These are phyloP conservation scores for Microcera coccophila DNA, from an alignment of 2,329 filamentous ascomycete genomes.

Conservation along the genomic window DNA sequence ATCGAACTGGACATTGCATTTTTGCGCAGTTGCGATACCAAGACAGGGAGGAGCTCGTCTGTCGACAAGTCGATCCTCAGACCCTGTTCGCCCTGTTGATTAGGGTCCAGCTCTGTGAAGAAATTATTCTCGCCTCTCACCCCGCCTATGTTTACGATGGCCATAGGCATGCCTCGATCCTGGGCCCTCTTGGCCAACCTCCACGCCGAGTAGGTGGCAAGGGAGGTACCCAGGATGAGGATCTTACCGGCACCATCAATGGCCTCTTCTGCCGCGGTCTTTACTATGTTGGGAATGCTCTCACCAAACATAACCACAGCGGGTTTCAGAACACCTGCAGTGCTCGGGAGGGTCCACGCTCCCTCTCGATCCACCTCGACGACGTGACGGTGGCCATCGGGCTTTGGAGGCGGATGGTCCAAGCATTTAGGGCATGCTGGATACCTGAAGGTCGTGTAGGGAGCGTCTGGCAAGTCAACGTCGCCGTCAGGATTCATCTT, in stretches of 20 bases:
- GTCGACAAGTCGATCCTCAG: conserved; percentile 57
- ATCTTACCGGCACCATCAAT: conserved; percentile 73
- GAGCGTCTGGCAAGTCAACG: conserved; percentile 80
- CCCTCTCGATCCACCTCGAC: conserved; percentile 76
- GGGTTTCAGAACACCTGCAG: conserved; percentile 82
- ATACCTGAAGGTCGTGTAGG: conserved; percentile 87
- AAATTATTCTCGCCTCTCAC: conserved; percentile 74
- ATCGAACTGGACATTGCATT: conserved; percentile 11
- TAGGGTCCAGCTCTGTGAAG: conserved; percentile 54
- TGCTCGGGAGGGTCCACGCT: conserved; percentile 64
- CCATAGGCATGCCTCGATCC: conserved; percentile 79
- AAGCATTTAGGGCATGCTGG: conserved; percentile 83
- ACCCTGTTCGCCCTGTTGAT: conserved; percentile 48
- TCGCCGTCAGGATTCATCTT: conserved; percentile 92
- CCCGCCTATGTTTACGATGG: conserved; percentile 82
- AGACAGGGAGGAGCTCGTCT: conserved; percentile 53
- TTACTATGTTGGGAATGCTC: conserved; percentile 67
- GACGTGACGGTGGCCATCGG: conserved; percentile 51
- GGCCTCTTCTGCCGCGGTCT: conserved; percentile 70
- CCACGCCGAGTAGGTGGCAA: conserved; percentile 96
- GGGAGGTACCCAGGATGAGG: conserved; percentile 79
- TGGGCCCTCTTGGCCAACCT: conserved; percentile 78
- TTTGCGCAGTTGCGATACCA: conserved; percentile 50
- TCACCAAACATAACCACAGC: conserved; percentile 97
- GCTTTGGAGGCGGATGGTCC: conserved; percentile 52